Conservation (phyloP, 2,329 filamentous ascomycete genomes). For the Botrytis hyacinthi region DNA sequence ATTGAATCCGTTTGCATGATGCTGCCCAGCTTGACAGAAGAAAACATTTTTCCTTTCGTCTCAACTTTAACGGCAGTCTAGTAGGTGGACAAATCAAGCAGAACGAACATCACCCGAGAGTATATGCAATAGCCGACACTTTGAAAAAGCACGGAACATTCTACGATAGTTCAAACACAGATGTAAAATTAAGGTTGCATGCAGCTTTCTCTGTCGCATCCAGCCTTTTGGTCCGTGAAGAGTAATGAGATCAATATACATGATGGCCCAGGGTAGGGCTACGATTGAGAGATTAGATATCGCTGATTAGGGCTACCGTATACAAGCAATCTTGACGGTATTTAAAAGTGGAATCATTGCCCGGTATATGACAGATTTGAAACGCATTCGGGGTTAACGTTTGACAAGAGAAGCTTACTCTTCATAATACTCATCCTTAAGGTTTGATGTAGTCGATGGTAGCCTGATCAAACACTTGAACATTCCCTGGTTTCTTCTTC, state of each 20-base stretch:
- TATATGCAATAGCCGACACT: not conserved
- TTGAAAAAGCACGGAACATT: not conserved
- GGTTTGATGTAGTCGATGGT: slow-evolving; percentile 15
- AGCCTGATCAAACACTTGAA: slow-evolving; percentile 12
- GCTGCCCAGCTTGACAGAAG: not conserved
- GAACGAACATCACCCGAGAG: not conserved
- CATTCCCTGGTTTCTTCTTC: slow-evolving; percentile 22
- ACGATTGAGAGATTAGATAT: not conserved
- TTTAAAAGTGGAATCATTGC: not conserved
- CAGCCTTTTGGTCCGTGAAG: not conserved
- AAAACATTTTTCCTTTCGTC: not conserved
- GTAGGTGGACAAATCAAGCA: not conserved
- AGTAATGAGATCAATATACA: slow-evolving; percentile 13
- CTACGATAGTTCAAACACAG: not conserved
- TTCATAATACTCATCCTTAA: slow-evolving; percentile 17
- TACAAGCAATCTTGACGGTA: not conserved
- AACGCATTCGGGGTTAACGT: slow-evolving; percentile 31
- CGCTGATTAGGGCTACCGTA: not conserved
- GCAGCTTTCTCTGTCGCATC: not conserved
- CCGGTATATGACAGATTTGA: slow-evolving; percentile 19
- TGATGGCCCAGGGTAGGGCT: not conserved
- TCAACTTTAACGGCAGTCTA: not conserved
- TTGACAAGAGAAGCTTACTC: slow-evolving; percentile 27
- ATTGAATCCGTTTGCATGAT: not conserved
- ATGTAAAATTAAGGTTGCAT: not conserved